Evolutionary conservation across 306 rosid genomes (phyloP).

Genomic region (Rosa multiflora): DNA sequence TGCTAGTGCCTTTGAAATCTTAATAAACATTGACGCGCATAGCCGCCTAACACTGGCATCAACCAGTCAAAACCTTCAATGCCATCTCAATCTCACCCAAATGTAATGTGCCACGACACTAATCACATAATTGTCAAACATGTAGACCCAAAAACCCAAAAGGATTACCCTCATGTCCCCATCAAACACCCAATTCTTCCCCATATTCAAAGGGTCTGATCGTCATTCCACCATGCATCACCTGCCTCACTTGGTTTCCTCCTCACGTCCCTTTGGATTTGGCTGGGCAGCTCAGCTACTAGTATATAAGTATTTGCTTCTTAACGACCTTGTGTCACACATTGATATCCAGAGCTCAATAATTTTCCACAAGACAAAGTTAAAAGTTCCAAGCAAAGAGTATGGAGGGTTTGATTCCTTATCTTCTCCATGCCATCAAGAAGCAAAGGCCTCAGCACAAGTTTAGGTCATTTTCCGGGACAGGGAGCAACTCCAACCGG

Average conservation of each 20-base stretch:
- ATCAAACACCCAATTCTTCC: background rate
- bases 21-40: background rate
- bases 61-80: background rate
- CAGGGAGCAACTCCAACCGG: slow-evolving; percentile 38
- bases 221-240: background rate
- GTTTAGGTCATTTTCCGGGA: slow-evolving; percentile 44
- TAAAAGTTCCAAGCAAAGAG: background rate
- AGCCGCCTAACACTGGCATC: background rate
- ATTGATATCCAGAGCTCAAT: background rate
- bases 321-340: background rate
- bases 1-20: background rate
- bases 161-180: slow-evolving; percentile 3
- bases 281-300: background rate
- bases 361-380: background rate
- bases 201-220: background rate
- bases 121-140: background rate
- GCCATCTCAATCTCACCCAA: slow-evolving; percentile 9
- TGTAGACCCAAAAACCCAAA: background rate
- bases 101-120: slow-evolving; percentile 2
- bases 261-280: background rate
- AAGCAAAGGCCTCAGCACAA: slow-evolving; percentile 49
- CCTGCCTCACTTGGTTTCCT: background rate
- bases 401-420: slow-evolving; percentile 91
- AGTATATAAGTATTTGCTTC: background rate
- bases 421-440: slow-evolving; percentile 62